phyloP scores from a whole-genome alignment of 2,329 filamentous ascomycete genomes.

The Curvularia sp. region DNA sequence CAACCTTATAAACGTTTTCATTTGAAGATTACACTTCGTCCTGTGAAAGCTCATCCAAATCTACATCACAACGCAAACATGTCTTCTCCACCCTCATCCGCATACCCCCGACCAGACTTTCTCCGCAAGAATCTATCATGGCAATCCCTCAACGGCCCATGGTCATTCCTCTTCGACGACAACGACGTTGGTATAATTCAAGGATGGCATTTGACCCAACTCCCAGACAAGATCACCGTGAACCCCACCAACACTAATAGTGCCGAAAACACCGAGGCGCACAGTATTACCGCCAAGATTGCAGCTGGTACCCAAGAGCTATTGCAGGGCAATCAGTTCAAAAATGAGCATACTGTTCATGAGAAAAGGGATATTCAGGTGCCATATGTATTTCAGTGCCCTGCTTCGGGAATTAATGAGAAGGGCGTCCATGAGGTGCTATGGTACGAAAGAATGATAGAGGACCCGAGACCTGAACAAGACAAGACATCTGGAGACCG shows the following conservation, averaged over 20 bases:
- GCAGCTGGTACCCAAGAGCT: slow-evolving; percentile 58
- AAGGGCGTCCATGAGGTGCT: slow-evolving; percentile 69
- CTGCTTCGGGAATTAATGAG: slow-evolving; percentile 68
- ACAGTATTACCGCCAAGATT: slow-evolving; percentile 56
- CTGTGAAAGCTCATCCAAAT: background rate
- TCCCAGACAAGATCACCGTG: slow-evolving; percentile 54
- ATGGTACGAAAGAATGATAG: slow-evolving; percentile 67
- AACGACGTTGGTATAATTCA: slow-evolving; percentile 62
- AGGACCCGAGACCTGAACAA: slow-evolving; percentile 57
- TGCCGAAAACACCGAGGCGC: slow-evolving; percentile 34
- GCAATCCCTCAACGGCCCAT: slow-evolving; percentile 67
- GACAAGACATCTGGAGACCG: slow-evolving; percentile 52
- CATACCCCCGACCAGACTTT: slow-evolving; percentile 72
- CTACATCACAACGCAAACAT: background rate
- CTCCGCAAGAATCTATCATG: slow-evolving; percentile 63
- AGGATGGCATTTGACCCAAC: slow-evolving; percentile 61
- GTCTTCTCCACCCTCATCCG: slow-evolving; percentile 13
- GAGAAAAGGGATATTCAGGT: slow-evolving; percentile 64
- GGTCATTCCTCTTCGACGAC: slow-evolving; percentile 72
- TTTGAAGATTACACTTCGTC: background rate
- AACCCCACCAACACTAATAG: slow-evolving; percentile 29
- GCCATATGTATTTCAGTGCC: slow-evolving; percentile 70
- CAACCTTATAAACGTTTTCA: slow-evolving; percentile 9
- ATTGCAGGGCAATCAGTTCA: slow-evolving; percentile 55
- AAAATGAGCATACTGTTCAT: slow-evolving; percentile 45